Evolutionary conservation across 73 alveolate species (phyloP).

Genomic region (Paramecium sonneborni): DNA sequence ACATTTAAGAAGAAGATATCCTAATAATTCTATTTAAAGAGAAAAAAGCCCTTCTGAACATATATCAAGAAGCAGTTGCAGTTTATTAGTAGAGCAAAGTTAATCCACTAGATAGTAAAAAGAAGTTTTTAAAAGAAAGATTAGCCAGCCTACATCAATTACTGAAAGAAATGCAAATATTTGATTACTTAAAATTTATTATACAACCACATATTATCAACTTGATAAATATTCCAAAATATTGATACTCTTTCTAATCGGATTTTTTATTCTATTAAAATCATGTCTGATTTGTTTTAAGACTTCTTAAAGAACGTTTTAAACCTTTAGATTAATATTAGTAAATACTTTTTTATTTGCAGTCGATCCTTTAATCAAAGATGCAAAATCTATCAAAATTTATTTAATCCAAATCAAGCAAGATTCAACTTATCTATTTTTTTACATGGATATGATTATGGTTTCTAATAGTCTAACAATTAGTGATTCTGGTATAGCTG

Average conservation of each 20-base stretch:
- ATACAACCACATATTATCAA: neutral
- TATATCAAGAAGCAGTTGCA: slow-evolving; percentile 20
- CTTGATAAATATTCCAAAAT: neutral
- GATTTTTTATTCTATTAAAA: slow-evolving; percentile 17
- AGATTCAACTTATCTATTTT: slow-evolving; percentile 22
- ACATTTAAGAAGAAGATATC: neutral
- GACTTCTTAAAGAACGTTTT: neutral
- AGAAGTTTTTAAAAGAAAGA: slow-evolving; percentile 18
- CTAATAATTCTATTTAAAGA: neutral
- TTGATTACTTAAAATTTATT: neutral
- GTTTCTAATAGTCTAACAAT: slow-evolving; percentile 47
- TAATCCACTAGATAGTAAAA: slow-evolving; percentile 38
- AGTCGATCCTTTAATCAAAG: neutral
- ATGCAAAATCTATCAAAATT: slow-evolving; percentile 8
- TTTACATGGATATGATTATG: slow-evolving; percentile 15
- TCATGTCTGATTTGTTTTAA: slow-evolving; percentile 12
- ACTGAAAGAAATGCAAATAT: slow-evolving; percentile 7
- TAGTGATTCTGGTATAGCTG: slow-evolving; percentile 59
- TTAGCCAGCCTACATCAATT: slow-evolving; percentile 38
- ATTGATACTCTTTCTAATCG: slow-evolving; percentile 32
- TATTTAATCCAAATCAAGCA: slow-evolving; percentile 52
- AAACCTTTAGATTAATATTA: neutral
- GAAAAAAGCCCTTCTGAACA: slow-evolving; percentile 44
- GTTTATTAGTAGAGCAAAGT: neutral
- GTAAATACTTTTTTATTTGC: slow-evolving; percentile 15